Evolutionary conservation across 441 rosid genomes (phyloP).

Genomic region (Croton setiger): DNA sequence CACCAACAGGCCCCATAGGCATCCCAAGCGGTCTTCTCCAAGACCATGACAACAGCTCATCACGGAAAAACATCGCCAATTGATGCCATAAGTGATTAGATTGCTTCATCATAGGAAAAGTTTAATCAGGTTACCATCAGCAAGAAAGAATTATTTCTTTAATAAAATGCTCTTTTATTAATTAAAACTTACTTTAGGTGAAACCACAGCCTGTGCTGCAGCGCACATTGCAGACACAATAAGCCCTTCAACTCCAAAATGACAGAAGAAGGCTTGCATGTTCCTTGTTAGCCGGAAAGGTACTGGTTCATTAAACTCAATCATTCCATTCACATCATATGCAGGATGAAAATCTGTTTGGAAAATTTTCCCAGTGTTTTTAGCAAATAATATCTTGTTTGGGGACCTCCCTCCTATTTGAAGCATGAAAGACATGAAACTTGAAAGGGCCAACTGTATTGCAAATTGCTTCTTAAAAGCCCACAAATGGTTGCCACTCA

Average conservation of each 20-base stretch:
- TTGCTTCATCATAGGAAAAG: conserved; percentile 54
- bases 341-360: conserved; percentile 99
- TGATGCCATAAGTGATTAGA: conserved; percentile 88
- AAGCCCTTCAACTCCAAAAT: conserved; percentile 96
- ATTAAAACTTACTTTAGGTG: conserved; percentile 58
- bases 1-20: conserved; percentile 53
- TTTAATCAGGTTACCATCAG: background rate
- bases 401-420: conserved; percentile 99
- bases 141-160: background rate
- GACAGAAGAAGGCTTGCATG: conserved; percentile 91
- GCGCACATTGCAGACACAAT: conserved; percentile 82
- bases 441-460: conserved; percentile 89
- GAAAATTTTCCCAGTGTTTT: conserved; percentile 89
- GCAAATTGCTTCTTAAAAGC: conserved; percentile 97
- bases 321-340: conserved; percentile 85
- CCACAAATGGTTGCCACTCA: conserved; percentile 90
- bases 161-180: background rate
- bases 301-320: conserved; percentile 89
- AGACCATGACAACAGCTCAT: conserved; percentile 90
- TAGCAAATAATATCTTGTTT: conserved; percentile 89
- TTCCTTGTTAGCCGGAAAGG: conserved; percentile 96
- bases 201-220: conserved; percentile 90
- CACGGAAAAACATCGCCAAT: conserved; percentile 95
- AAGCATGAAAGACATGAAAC: conserved; percentile 95
- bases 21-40: conserved; percentile 88